Evolutionary conservation across 1,284 basidiomycete genomes (phyloP).

Genomic region (Ceratobasidium sp.): DNA sequence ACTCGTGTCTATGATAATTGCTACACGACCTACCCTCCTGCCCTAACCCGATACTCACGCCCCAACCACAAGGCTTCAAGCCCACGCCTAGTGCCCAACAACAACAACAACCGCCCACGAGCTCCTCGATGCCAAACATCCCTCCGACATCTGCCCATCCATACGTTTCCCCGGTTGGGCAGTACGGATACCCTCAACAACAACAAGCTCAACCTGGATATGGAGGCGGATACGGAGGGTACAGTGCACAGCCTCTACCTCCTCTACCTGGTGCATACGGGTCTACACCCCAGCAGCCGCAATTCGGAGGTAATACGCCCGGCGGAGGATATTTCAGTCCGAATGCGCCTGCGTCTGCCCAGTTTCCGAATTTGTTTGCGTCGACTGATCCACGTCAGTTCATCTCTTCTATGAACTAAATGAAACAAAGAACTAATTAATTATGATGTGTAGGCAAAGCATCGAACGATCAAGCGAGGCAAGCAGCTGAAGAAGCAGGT

Average conservation of each 20-base stretch:
- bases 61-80: slow-evolving; percentile 5
- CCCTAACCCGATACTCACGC: background rate
- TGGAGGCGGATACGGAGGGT: background rate
- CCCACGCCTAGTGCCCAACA: background rate
- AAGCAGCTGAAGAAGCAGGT: slow-evolving; percentile 15
- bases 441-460: too few species aligned
- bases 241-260: background rate
- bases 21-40: too few species aligned
- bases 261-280: background rate
- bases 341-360: slow-evolving; percentile 9
- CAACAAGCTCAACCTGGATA: slow-evolving; percentile 1
- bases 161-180: slow-evolving; percentile 17
- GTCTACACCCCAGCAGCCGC: background rate
- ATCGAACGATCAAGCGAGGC: background rate
- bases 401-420: background rate
- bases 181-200: slow-evolving; percentile 18
- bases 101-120: slow-evolving; percentile 2
- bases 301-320: background rate
- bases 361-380: slow-evolving; percentile 25
- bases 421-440: background rate
- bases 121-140: slow-evolving; percentile 24
- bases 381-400: slow-evolving; percentile 22
- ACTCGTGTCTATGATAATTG: background rate
- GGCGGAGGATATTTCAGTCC: slow-evolving; percentile 25
- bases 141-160: slow-evolving; percentile 40